Evolutionary conservation across 2,329 filamentous ascomycete genomes (phyloP), one percentile per base, ranked within the genome.

Genomic region (Fusarium cicatricum): DNA sequence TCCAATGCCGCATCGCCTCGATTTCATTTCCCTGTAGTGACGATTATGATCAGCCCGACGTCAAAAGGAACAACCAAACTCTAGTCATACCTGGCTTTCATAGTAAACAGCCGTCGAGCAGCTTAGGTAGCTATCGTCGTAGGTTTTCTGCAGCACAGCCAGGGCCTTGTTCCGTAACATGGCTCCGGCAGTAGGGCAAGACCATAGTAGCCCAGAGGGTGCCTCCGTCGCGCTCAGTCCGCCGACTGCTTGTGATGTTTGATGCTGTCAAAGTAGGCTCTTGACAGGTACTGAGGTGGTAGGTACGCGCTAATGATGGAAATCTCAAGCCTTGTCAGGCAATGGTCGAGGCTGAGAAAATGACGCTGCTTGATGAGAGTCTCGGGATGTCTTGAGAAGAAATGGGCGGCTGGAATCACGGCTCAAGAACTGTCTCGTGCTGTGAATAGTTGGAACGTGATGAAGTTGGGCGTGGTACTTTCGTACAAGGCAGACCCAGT

Each of bases 101-200:
- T 97, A 97, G 78, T 97, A 97, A 47, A 97, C 91, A 33, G 94
- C 94, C 2, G 93, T 98, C 12, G 93, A 97, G 77, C 93, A 97
- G 72, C 90, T 92, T 68, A 97, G 79, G 77, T 97, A 97, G 75
- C 90, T 93, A 75, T 98, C 92, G 79, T 98, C 94, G 78, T 98
- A 98, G 51, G 92, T 96, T 84, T 97, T 97, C 79, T 98, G 94
- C 75, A 97, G 86, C 60, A 87, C 87, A 75, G 90, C 87, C 71
- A 87, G 82, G 60, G 75, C 75, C 70, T 76, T 82, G 72, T 77
- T 82, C 68, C 78, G 79, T 73, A 82, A 80, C 83, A 85, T 85
- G 65, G 70, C 77, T 74, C 62, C 62, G 52, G 52, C 51, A 34
- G 38, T 26, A 52, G 56, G 38, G 26, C 51, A 56, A 58, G 54